phyloP scores from a whole-genome alignment of 345 rosid species.

The Corchorus olitorius region DNA sequence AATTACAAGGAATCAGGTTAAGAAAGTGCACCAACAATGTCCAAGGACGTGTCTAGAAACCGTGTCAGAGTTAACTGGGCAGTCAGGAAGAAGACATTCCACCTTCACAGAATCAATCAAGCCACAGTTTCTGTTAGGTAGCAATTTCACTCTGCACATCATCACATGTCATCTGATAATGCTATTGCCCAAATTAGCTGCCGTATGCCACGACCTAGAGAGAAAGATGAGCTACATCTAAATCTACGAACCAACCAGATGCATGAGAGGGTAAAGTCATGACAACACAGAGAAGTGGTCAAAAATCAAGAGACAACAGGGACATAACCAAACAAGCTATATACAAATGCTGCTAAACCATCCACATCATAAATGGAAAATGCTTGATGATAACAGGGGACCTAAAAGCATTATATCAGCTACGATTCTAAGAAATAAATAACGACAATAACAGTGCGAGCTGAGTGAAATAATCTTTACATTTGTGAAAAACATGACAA shows the following conservation, averaged over 20 bases:
- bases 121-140: neutral
- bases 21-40: neutral
- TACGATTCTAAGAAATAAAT: neutral
- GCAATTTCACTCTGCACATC: conserved; percentile 15
- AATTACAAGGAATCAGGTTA: neutral
- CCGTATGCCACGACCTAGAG: neutral
- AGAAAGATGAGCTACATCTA: conserved; percentile 2
- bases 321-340: neutral
- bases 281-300: neutral
- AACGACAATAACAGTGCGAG: neutral
- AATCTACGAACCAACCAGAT: neutral
- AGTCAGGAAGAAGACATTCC: conserved; percentile 12
- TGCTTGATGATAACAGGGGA: neutral
- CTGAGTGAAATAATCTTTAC: neutral
- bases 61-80: neutral
- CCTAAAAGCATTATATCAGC: neutral
- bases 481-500: neutral
- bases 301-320: neutral
- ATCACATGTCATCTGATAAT: conserved; percentile 7
- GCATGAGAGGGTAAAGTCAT: neutral
- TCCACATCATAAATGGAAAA: neutral
- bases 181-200: neutral
- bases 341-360: neutral
- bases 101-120: conserved; percentile 12
- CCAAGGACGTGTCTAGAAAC: neutral